Evolutionary conservation across 2,329 filamentous ascomycete species (phyloP), one percentile per base, ranked within the genome.

Genomic region (Ophidiomyces ophidiicola): DNA sequence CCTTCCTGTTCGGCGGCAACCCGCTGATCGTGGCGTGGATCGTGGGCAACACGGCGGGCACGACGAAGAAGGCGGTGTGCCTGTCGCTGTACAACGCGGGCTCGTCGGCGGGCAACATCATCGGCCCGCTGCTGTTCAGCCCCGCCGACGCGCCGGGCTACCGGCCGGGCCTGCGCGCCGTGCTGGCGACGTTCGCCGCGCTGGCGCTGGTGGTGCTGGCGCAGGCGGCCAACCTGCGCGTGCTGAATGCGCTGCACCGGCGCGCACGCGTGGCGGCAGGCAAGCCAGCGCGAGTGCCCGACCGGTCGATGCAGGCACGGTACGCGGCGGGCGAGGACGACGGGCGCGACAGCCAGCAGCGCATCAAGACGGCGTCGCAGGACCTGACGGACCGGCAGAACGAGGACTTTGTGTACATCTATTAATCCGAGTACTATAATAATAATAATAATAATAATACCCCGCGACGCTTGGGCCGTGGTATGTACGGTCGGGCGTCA

Each of bases 21-120:
- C 77, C 77, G 0, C 61, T 82, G 6, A 71, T 80, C 18, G 72
- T 81, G 0, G 69, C 73, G 0, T 83, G 78, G 78, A 76, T 81
- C 42, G 68, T 81, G 4, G 74, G 71, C 5, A 82, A 82, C 53
- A 80, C 76, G 0, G 78, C 67, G 0, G 79, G 78, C 5, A 72
- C 70, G 11, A 80, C 77, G 2, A 81, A 82, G 57, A 78, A 78
- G 51, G 75, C 74, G 0, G 65, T 72, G 34, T 67, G 76, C 26
- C 76, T 80, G 67, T 72, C 71, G 0, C 58, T 79, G 0, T 81
- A 73, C 62, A 77, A 78, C 48, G 75, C 72, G 1, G 76, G 72
- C 0, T 67, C 69, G 2, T 70, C 74, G 0, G 67, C 70, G 0
- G 78, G 78, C 2, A 80, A 81, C 52, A 79, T 82, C 41, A 66